Base-by-base conservation (phyloP, 1,139 yeast genomes). In the Yamadazyma songkhlaensis region DNA sequence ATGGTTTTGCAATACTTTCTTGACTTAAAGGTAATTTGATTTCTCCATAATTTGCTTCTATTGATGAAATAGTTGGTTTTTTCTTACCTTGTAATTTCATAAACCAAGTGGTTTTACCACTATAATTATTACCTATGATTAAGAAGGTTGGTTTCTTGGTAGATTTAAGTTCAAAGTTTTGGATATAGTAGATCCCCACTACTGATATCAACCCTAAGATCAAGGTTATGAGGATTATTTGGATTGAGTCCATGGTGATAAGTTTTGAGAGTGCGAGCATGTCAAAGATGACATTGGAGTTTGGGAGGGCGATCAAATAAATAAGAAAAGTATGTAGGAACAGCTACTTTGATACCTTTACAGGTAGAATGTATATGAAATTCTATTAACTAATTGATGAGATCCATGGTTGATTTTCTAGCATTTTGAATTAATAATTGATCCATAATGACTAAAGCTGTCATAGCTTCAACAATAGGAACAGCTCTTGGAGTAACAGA, bases 401-500 rank as follows among this genome's bases (percentile, higher is more conserved):
- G 11, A 5, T 39, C 44, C 49, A 48, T 44, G 27, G 69, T 66
- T 31, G 54, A 53, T 48, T 84, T 89, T 64, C 98, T 81, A 27
- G 96, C 72, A 63, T 86, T 83, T 65, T 92, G 98, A 35, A 90
- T 76, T 66, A 92, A 66, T 41, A 84, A 67, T 45, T 87, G 82
- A 61, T 92, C 98, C 37, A 90, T 92, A 49, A 92, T 66, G 3
- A 88, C 97, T 50, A 94, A 72, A 7, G 97, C 95, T 39, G 97
- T 79, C 98, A 92, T 92, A 32, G 98, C 88, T 67, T 92, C 98
- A 32, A 92, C 97, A 55, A 92, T 92, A 36, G 98, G 98, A 41
- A 92, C 90, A 23, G 98, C 98, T 64, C 98, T 81, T 47, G 98
- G 98, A 10, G 95, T 95, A 39, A 92, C 98, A 56, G 92, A 88